These are phyloP conservation scores for Aaosphaeria pasadenensis DNA, from an alignment of 2,329 filamentous ascomycete species.

Conservation along the genomic window DNA sequence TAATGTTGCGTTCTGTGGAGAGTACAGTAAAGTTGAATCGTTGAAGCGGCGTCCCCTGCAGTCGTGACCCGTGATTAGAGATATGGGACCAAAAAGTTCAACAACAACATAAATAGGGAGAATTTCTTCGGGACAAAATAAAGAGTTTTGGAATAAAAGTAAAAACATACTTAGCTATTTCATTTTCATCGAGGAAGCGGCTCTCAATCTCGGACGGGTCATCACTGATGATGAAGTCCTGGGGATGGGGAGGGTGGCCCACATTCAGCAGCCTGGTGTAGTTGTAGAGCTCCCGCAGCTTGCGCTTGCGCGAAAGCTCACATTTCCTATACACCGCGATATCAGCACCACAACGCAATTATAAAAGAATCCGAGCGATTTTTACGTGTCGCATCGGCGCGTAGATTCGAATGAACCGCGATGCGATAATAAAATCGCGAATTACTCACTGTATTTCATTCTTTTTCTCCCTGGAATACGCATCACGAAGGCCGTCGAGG, in stretches of 20 bases:
- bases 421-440: slow-evolving; percentile 27
- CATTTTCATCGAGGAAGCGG: slow-evolving; percentile 57
- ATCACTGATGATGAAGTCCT: slow-evolving; percentile 54
- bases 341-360: slow-evolving; percentile 36
- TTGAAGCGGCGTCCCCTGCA: slow-evolving; percentile 56
- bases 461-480: slow-evolving; percentile 37
- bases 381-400: slow-evolving; percentile 36
- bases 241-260: slow-evolving; percentile 56
- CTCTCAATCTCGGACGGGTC: slow-evolving; percentile 51
- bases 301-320: slow-evolving; percentile 83
- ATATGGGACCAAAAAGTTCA: slow-evolving; percentile 11
- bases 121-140: slow-evolving; percentile 2
- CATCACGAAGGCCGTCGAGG: slow-evolving; percentile 44
- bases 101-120: slow-evolving; percentile 1
- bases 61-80: slow-evolving; percentile 21
- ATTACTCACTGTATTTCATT: slow-evolving; percentile 45
- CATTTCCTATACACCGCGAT: slow-evolving; percentile 37
- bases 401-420: slow-evolving; percentile 21
- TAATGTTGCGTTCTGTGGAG: slow-evolving; percentile 20
- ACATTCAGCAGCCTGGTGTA: slow-evolving; percentile 62
- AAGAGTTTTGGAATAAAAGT: slow-evolving; percentile 2
- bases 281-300: slow-evolving; percentile 82
- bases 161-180: slow-evolving; percentile 53
- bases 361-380: slow-evolving; percentile 40
- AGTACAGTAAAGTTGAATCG: slow-evolving; percentile 51